Percentiles rank a stretch among this genome's conserved stretches.
Evolutionary conservation across 768 basidiomycete genomes (phyloP).

Genomic region (Boletales sp.): DNA sequence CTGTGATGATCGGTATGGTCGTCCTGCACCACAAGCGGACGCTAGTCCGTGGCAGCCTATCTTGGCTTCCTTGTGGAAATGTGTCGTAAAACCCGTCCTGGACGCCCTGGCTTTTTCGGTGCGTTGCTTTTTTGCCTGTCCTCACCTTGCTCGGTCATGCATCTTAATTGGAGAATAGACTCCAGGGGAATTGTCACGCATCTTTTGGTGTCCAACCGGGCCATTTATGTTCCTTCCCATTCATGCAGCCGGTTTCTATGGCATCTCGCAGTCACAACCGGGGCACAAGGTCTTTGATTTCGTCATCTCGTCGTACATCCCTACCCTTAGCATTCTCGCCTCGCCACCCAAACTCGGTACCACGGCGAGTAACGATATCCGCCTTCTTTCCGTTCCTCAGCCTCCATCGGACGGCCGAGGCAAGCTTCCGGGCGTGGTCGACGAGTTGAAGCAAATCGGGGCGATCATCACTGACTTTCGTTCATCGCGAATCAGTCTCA

Average conservation of each 20-base stretch:
- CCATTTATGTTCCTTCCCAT: background rate
- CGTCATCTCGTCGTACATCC: constrained; percentile 24
- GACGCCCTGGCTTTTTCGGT: background rate
- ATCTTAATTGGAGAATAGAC: background rate
- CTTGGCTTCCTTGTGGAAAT: background rate
- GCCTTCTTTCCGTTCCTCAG: constrained; percentile 9
- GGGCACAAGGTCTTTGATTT: background rate
- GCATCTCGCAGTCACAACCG: background rate
- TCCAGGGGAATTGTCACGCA: background rate
- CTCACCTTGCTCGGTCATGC: background rate
- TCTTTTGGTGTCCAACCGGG: constrained; percentile 1
- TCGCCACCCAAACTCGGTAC: background rate
- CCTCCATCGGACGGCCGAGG: constrained; percentile 9
- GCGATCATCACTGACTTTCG: background rate
- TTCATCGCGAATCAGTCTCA: background rate
- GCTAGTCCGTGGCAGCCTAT: background rate
- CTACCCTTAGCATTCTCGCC: constrained; percentile 21
- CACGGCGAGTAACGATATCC: background rate
- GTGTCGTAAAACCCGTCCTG: constrained; percentile 1
- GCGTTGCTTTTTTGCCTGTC: background rate
- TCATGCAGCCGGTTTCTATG: constrained; percentile 2
- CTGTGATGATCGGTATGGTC: background rate
- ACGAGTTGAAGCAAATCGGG: constrained; percentile 19
- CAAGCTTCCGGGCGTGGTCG: constrained; percentile 4
- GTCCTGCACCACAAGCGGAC: too few species aligned